A percentile compares a stretch with the other conserved stretches of the same genome.
These are phyloP conservation scores for Candida glucosophila DNA, from an alignment of 1,139 yeast genomes.

Conservation along the genomic window DNA sequence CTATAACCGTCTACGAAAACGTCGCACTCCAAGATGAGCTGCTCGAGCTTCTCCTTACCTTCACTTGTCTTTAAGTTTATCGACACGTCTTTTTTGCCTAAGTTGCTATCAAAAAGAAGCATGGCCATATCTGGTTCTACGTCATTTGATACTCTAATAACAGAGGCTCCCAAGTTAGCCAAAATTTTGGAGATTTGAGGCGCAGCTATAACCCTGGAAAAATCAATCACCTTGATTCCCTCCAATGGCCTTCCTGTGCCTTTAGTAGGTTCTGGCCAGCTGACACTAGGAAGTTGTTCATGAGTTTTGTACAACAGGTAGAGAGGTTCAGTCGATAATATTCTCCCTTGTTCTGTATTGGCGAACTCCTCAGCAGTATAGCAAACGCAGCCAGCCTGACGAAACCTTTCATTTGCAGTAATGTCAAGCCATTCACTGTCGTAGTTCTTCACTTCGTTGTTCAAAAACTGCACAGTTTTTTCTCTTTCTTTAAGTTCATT, in stretches of 20 bases:
- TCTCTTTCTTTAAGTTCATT: conserved; percentile 15
- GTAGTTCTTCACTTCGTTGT: conserved; percentile 9
- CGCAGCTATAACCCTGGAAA: conserved; percentile 24
- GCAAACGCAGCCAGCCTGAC: conserved; percentile 23
- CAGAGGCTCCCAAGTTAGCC: conserved; percentile 25
- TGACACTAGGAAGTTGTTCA: conserved; percentile 11
- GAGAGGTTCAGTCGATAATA: conserved; percentile 10
- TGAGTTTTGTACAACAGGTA: too few relatives aligned
- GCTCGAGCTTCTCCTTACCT: conserved; percentile 16
- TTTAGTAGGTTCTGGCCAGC: conserved; percentile 9
- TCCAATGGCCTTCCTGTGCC: conserved; percentile 17
- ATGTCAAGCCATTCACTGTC: conserved; percentile 15
- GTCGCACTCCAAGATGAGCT: conserved; percentile 18
- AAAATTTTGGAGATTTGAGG: conserved; percentile 21
- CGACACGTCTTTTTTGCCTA: conserved; percentile 22
- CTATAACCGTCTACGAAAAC: conserved; percentile 22
- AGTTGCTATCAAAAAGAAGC: conserved; percentile 22
- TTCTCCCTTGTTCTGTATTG: conserved; percentile 18
- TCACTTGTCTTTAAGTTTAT: conserved; percentile 15
- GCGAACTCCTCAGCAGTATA: conserved; percentile 17
- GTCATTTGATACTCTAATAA: conserved; percentile 18
- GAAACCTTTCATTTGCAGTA: conserved; percentile 9
- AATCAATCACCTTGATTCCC: conserved; percentile 22
- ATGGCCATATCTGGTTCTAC: conserved; percentile 22
- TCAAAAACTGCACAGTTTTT: conserved; percentile 14